These are phyloP conservation scores for Fraxinus greggii DNA, from an alignment of 305 asterid species.

Conservation along the genomic window DNA sequence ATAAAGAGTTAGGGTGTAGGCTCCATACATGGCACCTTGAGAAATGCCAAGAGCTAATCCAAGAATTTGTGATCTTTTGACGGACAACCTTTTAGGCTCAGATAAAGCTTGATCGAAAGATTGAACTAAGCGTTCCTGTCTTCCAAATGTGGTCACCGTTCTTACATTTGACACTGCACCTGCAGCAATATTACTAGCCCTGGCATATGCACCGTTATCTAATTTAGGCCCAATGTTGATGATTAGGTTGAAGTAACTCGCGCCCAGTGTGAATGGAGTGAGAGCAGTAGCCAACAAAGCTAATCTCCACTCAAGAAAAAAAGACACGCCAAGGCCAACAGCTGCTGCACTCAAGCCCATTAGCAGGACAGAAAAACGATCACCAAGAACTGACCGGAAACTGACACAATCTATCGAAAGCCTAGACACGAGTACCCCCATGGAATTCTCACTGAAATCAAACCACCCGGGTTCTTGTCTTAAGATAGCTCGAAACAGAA, in stretches of 20 bases:
- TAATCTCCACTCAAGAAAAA: constrained; percentile 61
- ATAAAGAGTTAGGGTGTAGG: constrained; percentile 64
- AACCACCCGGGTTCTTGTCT: constrained; percentile 88
- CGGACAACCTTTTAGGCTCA: constrained; percentile 51
- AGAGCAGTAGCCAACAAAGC: constrained; percentile 62
- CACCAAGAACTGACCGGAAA: constrained; percentile 73
- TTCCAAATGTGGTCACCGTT: constrained; percentile 73
- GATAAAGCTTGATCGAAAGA: constrained; percentile 61
- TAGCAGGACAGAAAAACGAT: constrained; percentile 57
- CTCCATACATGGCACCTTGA: constrained; percentile 80
- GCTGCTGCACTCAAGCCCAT: constrained; percentile 86
- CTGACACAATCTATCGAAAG: constrained; percentile 57
- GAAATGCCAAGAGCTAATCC: constrained; percentile 70
- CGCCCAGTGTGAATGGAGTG: constrained; percentile 78
- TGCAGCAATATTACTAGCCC: constrained; percentile 73
- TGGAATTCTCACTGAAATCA: constrained; percentile 64
- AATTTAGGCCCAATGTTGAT: constrained; percentile 67
- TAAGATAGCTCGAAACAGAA: constrained; percentile 53
- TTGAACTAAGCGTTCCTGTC: constrained; percentile 58
- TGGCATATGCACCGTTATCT: constrained; percentile 61
- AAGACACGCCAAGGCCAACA: constrained; percentile 68
- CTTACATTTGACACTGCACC: constrained; percentile 78
- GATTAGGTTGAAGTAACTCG: constrained; percentile 70
- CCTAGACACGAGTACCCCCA: constrained; percentile 64
- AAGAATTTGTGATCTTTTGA: constrained; percentile 54